Evolutionary conservation across 2,329 filamentous ascomycete species (phyloP).

Genomic region (Microdochium nivale): DNA sequence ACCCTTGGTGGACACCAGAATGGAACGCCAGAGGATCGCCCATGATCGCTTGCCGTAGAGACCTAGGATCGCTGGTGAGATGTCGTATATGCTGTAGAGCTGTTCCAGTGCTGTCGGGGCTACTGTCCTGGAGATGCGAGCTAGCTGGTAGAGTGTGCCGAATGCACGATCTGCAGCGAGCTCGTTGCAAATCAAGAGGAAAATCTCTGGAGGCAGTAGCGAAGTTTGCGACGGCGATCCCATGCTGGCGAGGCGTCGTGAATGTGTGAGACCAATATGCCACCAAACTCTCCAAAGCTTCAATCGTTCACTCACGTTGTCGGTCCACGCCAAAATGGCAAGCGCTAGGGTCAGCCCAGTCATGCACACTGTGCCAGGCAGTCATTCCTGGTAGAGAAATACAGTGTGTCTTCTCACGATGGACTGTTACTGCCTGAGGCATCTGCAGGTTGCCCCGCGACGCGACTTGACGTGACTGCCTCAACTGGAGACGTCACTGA

Average conservation of each 20-base stretch:
- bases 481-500: no score
- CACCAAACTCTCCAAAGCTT: no score
- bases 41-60: conserved; percentile 39
- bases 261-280: neutral
- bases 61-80: conserved; percentile 31
- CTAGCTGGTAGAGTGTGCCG: conserved; percentile 49
- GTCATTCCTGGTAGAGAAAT: no score
- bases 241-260: neutral
- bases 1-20: conserved; percentile 56
- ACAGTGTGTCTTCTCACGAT: no score
- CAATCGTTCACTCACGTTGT: no score
- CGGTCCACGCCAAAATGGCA: no score
- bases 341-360: no score
- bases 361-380: no score
- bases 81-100: conserved; percentile 48
- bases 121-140: conserved; percentile 44
- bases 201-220: conserved; percentile 47
- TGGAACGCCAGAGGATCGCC: conserved; percentile 59
- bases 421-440: neutral
- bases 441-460: neutral
- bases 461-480: neutral
- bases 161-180: conserved; percentile 48
- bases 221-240: neutral
- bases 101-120: conserved; percentile 50
- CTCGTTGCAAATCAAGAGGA: conserved; percentile 52